phyloP scores from a whole-genome alignment of 257 asterid species.

The Gentiana macrophylla region DNA sequence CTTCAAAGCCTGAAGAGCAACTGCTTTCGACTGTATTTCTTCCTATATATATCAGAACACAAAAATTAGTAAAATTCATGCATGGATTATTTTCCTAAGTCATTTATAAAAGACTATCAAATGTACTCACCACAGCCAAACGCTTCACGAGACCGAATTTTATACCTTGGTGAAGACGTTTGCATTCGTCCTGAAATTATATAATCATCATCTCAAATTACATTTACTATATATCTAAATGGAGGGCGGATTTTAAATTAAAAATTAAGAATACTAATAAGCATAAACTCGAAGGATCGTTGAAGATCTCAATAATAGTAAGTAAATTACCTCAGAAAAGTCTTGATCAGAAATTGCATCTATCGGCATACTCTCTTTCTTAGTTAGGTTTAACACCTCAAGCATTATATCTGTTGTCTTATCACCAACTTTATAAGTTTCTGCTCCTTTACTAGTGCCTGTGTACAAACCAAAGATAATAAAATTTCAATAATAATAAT shows the following conservation, averaged over 20 bases:
- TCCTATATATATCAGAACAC: slow-evolving; percentile 33
- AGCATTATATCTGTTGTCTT: slow-evolving; percentile 66
- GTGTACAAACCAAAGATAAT: slow-evolving; percentile 9
- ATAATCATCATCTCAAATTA: too few species aligned
- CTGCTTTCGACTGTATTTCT: slow-evolving; percentile 62
- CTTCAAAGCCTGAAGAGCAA: slow-evolving; percentile 53
- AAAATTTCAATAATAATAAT: too few species aligned
- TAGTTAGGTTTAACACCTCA: slow-evolving; percentile 72
- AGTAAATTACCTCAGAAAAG: slow-evolving; percentile 59
- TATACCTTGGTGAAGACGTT: slow-evolving; percentile 70
- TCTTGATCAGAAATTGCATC: slow-evolving; percentile 78
- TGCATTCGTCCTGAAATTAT: slow-evolving; percentile 70
- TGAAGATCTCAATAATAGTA: background rate
- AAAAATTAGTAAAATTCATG: too few species aligned
- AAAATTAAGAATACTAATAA: background rate
- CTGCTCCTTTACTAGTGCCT: slow-evolving; percentile 61
- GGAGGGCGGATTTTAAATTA: background rate
- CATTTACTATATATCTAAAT: too few species aligned
- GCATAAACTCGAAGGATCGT: background rate
- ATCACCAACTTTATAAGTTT: slow-evolving; percentile 66
- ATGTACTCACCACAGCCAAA: slow-evolving; percentile 62
- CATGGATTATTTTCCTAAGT: background rate
- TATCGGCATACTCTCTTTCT: slow-evolving; percentile 59
- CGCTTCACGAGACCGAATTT: slow-evolving; percentile 68
- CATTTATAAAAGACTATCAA: slow-evolving; percentile 12